phyloP scores from a whole-genome alignment of 2,329 filamentous ascomycete species.

The Byssochlamys sp. region DNA sequence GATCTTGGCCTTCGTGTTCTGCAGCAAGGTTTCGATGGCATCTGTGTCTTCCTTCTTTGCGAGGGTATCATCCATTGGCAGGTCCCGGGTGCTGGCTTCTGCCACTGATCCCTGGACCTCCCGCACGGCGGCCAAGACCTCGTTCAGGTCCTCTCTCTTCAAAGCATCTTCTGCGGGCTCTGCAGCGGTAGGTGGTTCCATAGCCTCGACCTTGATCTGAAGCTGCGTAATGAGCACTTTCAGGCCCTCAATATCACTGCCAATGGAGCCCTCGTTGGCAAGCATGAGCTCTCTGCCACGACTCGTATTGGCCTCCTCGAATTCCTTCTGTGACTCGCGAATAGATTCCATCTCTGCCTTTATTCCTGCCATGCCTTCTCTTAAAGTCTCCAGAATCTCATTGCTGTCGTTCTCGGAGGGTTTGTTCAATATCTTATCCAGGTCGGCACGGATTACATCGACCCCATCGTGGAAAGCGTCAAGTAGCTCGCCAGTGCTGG shows the following conservation, averaged over 20 bases:
- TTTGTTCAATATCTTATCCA: slow-evolving; percentile 65
- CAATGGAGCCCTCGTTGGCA: slow-evolving; percentile 44
- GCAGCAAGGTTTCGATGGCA: slow-evolving; percentile 79
- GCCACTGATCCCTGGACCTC: slow-evolving; percentile 53
- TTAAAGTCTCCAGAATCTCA: slow-evolving; percentile 80
- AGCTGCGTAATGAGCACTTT: slow-evolving; percentile 75
- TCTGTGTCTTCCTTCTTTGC: slow-evolving; percentile 76
- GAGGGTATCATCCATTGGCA: slow-evolving; percentile 38
- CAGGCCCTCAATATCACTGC: slow-evolving; percentile 72
- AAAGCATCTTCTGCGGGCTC: slow-evolving; percentile 31
- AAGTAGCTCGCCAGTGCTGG: slow-evolving; percentile 49
- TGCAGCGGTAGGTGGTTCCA: slow-evolving; percentile 45
- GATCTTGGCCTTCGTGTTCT: slow-evolving; percentile 77
- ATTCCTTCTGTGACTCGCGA: slow-evolving; percentile 45
- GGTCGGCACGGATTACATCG: slow-evolving; percentile 63
- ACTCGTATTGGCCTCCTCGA: slow-evolving; percentile 42
- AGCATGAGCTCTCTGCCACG: slow-evolving; percentile 50
- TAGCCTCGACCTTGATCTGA: slow-evolving; percentile 70
- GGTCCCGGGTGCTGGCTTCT: slow-evolving; percentile 38
- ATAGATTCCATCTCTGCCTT: slow-evolving; percentile 69
- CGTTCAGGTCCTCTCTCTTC: slow-evolving; percentile 40
- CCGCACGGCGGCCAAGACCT: slow-evolving; percentile 35
- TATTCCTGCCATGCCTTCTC: slow-evolving; percentile 66
- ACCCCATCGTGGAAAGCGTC: slow-evolving; percentile 61
- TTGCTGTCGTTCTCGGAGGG: slow-evolving; percentile 75